Percentiles rank a stretch among this genome's conserved stretches.
Conservation (phyloP, 805 yeast species). For the Tetrapisispora arboricola region DNA sequence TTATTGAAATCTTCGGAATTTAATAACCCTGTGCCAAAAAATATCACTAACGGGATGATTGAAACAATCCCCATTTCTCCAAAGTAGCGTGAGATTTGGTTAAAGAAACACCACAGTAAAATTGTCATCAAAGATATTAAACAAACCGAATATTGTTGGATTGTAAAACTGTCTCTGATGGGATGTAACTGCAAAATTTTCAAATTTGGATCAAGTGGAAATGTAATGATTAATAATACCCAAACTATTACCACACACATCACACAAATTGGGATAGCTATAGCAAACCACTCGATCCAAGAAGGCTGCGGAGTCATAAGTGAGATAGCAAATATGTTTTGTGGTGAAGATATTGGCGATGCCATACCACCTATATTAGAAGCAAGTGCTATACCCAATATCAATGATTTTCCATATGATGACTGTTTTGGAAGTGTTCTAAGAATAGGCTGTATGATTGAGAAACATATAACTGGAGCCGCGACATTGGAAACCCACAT, state of each 20-base stretch:
- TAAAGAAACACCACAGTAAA: slow-evolving; percentile 81
- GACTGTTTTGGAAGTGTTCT: slow-evolving; percentile 74
- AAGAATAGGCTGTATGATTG: slow-evolving; percentile 82
- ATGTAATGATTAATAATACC: slow-evolving; percentile 57
- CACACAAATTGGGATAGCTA: slow-evolving; percentile 71
- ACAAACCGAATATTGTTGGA: slow-evolving; percentile 66
- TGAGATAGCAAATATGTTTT: slow-evolving; percentile 82
- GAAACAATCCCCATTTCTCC: slow-evolving; percentile 99
- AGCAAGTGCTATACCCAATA: slow-evolving; percentile 86
- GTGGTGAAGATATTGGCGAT: slow-evolving; percentile 95
- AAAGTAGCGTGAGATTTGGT: slow-evolving; percentile 55
- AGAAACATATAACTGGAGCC: slow-evolving; percentile 87
- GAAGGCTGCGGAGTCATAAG: slow-evolving; percentile 74
- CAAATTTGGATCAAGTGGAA: slow-evolving; percentile 39
- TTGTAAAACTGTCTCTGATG: slow-evolving; percentile 57
- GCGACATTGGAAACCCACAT: slow-evolving; percentile 98
- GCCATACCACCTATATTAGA: slow-evolving; percentile 95
- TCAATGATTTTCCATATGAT: slow-evolving; percentile 69
- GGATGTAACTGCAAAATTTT: slow-evolving; percentile 37
- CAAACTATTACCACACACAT: slow-evolving; percentile 59
- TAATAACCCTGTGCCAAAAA: slow-evolving; percentile 83
- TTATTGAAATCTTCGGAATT: slow-evolving; percentile 89
- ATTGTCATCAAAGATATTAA: slow-evolving; percentile 63
- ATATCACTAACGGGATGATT: slow-evolving; percentile 76
- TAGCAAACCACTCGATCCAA: slow-evolving; percentile 92